Base-by-base conservation (phyloP, 495 filamentous ascomycete species). In the Penicillium arizonense region DNA sequence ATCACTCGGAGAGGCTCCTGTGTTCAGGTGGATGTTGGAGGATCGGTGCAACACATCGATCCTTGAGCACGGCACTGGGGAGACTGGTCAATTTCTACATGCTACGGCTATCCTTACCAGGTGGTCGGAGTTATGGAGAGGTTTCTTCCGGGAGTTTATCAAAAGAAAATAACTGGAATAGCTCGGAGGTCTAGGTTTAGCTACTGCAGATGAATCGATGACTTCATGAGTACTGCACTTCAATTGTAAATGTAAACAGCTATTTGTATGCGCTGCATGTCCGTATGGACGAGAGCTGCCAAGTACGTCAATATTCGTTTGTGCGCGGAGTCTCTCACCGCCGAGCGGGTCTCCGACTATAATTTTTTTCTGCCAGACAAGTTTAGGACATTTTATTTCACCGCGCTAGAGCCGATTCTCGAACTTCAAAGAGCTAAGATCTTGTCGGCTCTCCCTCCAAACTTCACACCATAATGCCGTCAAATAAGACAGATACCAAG, bases 401-500 rank as follows among this genome's bases (percentile, higher is more conserved):
- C 52, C 47, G 42, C 46, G 42, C 44, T 36, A 48, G 46, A 44
- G 55, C 32, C 43, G 45, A 52, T 49, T 51, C 34, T 57, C 24
- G 46, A 55, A 50, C 47, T 55, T 48, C 26, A 59, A 59, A 46
- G 24, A 40, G 36, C 46, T 40, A 45, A 33, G 30, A 48, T 44
- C 34, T 21, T 10, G 16, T 46, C 43, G 33, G 36, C 10, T 50
- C 11, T 41, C 44, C 28, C 26, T 33, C 40, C 33, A 45, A 44
- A 14, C 44, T 3, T 60, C 8, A 43, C 39, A 10, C 23, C 56
- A 76, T 38, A 47, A 87, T 84, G 81, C 66, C 77, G 7, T 77
- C 78, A 32, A 61, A 67, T 16, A 74, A 72, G 43, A 73, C 79
- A 28, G 80, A 83, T 39, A 87, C 88, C 66, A 95, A 95, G 76